Percentiles rank a stretch among this genome's conserved stretches.
These are phyloP conservation scores for Cutaneotrichosporon cutaneum DNA, from an alignment of 1,284 basidiomycete genomes.

Conservation along the genomic window DNA sequence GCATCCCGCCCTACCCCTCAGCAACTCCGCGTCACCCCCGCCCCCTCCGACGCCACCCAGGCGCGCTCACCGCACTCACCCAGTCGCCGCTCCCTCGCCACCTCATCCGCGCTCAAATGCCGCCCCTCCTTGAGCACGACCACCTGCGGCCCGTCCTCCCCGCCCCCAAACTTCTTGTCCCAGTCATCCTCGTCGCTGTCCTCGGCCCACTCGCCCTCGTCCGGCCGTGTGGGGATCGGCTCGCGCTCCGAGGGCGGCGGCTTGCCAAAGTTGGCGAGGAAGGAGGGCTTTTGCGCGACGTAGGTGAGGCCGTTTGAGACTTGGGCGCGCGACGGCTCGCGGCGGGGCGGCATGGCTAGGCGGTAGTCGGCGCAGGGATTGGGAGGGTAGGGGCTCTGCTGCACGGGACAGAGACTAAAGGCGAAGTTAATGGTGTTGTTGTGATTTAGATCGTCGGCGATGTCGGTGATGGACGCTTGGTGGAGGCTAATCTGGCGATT, in stretches of 20 bases:
- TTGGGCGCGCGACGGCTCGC: constrained; percentile 24
- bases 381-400: background rate
- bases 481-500: background rate
- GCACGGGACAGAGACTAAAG: too few species aligned
- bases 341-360: constrained; percentile 11
- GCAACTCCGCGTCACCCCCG: too few species aligned
- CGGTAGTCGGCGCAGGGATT: background rate
- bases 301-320: constrained; percentile 39
- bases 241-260: constrained; percentile 5
- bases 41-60: too few species aligned
- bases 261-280: constrained; percentile 45
- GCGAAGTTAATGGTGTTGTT: background rate
- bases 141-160: constrained; percentile 77
- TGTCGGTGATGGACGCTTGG: constrained; percentile 2
- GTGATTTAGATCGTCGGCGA: background rate
- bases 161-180: constrained; percentile 72
- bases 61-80: constrained; percentile 56
- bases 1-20: too few species aligned
- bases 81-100: constrained; percentile 69
- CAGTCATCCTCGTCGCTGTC: constrained; percentile 60
- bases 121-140: constrained; percentile 81
- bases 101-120: constrained; percentile 71
- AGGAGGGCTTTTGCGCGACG: constrained; percentile 42
- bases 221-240: constrained; percentile 38
- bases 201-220: constrained; percentile 43